Evolutionary conservation across 305 asterid species (phyloP), one percentile per base, ranked within the genome.

Genomic region (Fraxinus velutina): DNA sequence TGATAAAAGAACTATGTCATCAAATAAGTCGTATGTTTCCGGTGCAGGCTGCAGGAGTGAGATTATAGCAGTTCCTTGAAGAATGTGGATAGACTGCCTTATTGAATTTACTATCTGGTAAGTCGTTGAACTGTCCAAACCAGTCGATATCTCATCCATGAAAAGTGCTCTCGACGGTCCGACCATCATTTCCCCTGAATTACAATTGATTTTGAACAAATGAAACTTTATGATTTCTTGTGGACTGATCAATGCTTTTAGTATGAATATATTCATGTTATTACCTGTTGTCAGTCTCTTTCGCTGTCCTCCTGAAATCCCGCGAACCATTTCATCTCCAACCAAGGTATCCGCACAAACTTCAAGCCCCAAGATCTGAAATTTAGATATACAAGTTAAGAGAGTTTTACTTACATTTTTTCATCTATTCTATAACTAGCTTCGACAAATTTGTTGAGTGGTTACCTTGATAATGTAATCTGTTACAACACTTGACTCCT

Each of bases 41-140:
- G 98, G 98, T 34, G 98, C 97, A 42, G 98, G 98, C 89, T 94
- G 97, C 78, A 94, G 87, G 66, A 94, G 97, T 50, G 98, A 94
- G 85, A 94, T 88, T 47, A 94, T 75, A 52, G 96, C 87, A 42
- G 98, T 94, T 82, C 97, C 98, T 88, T 90, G 92, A 24, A 93
- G 85, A 80, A 94, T 89, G 86, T 94, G 97, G 83, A 94, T 91
- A 64, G 97, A 88, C 78, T 93, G 96, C 84, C 89, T 90, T 76
- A 94, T 90, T 6, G 98, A 91, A 78, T 93, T 92, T 87, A 93
- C 96, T 39, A 94, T 94, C 80, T 92, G 97, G 80, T 86, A 93
- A 19, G 98, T 93, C 4, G 98, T 94, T 34, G 98, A 94, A 78
- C 96, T 92, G 82, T 94, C 98, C 86, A 94, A 86, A 66, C 98